Evolutionary conservation across 257 asterid species (phyloP), one percentile per base, ranked within the genome.

Genomic region (Hygrophila difformis): DNA sequence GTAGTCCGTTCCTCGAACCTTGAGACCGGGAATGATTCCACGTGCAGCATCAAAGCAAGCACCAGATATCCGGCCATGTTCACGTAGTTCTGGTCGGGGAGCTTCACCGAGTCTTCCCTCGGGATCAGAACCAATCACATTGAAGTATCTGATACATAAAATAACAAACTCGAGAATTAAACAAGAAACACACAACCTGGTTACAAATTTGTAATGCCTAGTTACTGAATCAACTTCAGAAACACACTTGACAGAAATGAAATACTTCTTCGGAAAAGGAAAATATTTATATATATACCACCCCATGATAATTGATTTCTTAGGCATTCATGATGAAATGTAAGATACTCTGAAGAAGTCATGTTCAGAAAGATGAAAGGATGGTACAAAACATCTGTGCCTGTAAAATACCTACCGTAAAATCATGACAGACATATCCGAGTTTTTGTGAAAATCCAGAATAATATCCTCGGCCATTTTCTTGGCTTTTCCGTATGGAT

Each of bases 391-490:
- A 5, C 10, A 33, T 10, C 2, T 5, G 12, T 5, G 10, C 10
- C 2, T 4, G 12, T n/a, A n/a, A n/a, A 33, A 33, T 10, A 33
- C 37, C 39, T 39, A 87, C 97, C 97, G 77, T 52, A 87, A 66
- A 52, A 84, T 81, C 95, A 87, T 84, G 65, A 87, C 83, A 53
- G 94, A 94, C 92, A 87, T 81, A 48, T 87, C 76, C 6, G 95
- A 75, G 61, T 76, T 87, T 57, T 70, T 84, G 47, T 84, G 92
- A 64, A 80, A 84, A 72, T 87, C 97, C 45, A 87, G 72, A 61
- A 87, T 84, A 18, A 87, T 84, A 72, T 87, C 97, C 65, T 87
- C 97, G 3, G 97, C 94, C 97, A 87, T 87, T 69, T 87, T 84
- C 81, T 84, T 87, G 64, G 95, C 95, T 73, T 84, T 84, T 39